Conservation (phyloP, 768 basidiomycete genomes). For the Asterophora parasitica region DNA sequence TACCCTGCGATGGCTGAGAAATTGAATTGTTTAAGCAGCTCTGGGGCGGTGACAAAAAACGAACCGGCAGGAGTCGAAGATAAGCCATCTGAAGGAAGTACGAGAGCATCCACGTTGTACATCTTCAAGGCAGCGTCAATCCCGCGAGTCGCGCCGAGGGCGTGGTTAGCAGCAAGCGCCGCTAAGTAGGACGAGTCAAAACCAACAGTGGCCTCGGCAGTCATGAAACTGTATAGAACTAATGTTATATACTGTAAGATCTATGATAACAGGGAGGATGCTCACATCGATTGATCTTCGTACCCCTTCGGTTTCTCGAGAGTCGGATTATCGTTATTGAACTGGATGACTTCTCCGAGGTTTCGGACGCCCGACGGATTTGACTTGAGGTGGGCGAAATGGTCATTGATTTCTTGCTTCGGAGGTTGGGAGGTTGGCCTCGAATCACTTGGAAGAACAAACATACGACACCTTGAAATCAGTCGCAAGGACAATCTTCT, state of each 20-base stretch:
- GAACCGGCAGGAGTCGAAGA: slow-evolving; percentile 37
- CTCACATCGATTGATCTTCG: slow-evolving; percentile 33
- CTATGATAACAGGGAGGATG: not conserved
- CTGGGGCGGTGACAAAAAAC: not conserved
- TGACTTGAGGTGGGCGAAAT: slow-evolving; percentile 39
- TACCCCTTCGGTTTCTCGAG: slow-evolving; percentile 42
- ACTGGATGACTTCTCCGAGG: slow-evolving; percentile 54
- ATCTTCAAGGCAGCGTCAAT: slow-evolving; percentile 48
- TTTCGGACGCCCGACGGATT: slow-evolving; percentile 54
- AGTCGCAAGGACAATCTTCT: slow-evolving; percentile 46
- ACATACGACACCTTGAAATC: slow-evolving; percentile 53
- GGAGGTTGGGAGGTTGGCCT: not conserved
- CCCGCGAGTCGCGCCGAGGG: slow-evolving; percentile 45
- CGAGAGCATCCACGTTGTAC: slow-evolving; percentile 46
- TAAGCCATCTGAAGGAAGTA: slow-evolving; percentile 41
- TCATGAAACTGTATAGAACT: slow-evolving; percentile 28
- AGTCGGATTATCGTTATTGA: slow-evolving; percentile 47
- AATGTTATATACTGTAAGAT: not conserved
- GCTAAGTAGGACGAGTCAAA: slow-evolving; percentile 40
- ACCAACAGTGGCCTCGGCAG: slow-evolving; percentile 34
- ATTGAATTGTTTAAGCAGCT: too few relatives aligned
- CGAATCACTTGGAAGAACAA: not conserved
- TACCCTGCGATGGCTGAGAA: slow-evolving; percentile 55
- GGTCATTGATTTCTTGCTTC: slow-evolving; percentile 51
- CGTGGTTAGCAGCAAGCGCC: slow-evolving; percentile 39